Evolutionary conservation across 164 flowering plant genomes (phyloP).

Genomic region (Nymphaea colorata): DNA sequence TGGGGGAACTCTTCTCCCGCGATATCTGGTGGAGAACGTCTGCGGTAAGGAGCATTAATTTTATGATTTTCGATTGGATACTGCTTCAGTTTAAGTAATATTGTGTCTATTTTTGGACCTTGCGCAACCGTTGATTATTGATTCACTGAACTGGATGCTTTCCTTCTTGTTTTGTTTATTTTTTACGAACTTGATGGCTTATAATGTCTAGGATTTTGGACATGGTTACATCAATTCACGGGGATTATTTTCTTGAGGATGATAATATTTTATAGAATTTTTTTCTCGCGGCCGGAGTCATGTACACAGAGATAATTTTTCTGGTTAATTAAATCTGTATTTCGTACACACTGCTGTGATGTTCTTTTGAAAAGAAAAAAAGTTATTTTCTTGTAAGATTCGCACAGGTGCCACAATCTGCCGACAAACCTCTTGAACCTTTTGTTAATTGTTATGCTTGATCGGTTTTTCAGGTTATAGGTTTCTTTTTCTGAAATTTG

Average conservation of each 20-base stretch:
- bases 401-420: too few relatives aligned
- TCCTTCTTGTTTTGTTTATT: background rate
- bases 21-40: conserved; percentile 44
- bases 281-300: background rate
- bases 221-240: background rate
- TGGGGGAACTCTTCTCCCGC: conserved; percentile 30
- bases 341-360: too few relatives aligned
- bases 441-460: too few relatives aligned
- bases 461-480: too few relatives aligned
- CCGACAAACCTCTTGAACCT: too few relatives aligned
- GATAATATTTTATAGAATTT: too few relatives aligned
- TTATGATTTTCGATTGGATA: background rate
- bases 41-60: conserved; percentile 41
- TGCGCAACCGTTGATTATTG: background rate
- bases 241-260: too few relatives aligned
- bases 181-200: background rate
- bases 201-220: background rate
- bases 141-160: background rate
- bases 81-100: background rate
- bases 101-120: background rate
- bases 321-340: background rate
- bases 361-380: too few relatives aligned
- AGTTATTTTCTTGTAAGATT: too few relatives aligned
- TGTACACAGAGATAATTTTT: background rate
- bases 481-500: too few relatives aligned